Evolutionary conservation across 2,329 filamentous ascomycete species (phyloP), one percentile per base, ranked within the genome.

Genomic region (Hypoxylon rubiginosum): DNA sequence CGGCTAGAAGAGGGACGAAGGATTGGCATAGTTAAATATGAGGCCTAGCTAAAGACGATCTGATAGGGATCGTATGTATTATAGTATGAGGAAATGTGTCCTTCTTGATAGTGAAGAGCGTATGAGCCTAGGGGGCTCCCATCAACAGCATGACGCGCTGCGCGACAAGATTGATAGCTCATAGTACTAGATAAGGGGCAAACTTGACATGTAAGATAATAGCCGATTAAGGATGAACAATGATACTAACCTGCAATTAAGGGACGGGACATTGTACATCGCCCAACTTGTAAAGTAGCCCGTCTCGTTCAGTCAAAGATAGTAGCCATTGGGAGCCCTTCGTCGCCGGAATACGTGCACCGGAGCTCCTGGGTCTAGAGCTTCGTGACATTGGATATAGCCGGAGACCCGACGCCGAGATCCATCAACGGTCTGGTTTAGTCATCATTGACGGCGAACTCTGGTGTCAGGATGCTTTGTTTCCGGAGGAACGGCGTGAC

Each of bases 201-300:
- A n/a, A n/a, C n/a, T n/a, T n/a, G n/a, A n/a, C n/a, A n/a, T n/a
- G n/a, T n/a, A n/a, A n/a, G 28, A 36, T 10, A 17, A n/a, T 15
- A 11, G 24, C 34, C 8, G 9, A 6, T 8, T 26, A 30, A 49
- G 17, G 6, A 3, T 39, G 11, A 3, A n/a, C n/a, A 13, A 43
- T 41, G 15, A 10, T n/a, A 75, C 78, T 69, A 62, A 84, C 83
- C 74, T 85, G 83, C 13, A 86, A 76, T 84, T 84, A 86, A 61
- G 82, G 79, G 4, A 86, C 83, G 1, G 84, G 84, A 61, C 84
- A 86, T 60, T 75, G 80, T 62, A 86, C 72, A 65, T 85, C 81
- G 17, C 77, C 64, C 41, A 85, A 62, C 13, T 84, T 77, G n/a
- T 78, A 64, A 11, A 84, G 70, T 3, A 86, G 76, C 1, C 84